phyloP scores from a whole-genome alignment of 768 basidiomycete genomes.

The Boletus reticuloceps region DNA sequence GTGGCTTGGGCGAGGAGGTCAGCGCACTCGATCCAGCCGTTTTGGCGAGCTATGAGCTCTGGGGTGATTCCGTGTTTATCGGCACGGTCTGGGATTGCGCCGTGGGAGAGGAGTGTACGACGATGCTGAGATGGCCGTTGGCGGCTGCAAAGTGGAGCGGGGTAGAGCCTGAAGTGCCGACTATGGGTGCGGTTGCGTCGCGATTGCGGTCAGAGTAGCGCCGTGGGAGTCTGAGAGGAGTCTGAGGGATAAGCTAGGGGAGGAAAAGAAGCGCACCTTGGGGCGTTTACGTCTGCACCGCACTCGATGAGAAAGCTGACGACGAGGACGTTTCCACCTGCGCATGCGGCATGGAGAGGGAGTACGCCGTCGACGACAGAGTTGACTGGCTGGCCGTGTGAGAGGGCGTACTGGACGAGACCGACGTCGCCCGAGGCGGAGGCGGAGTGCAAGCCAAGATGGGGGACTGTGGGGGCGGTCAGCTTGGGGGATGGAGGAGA shows the following conservation, averaged over 20 bases:
- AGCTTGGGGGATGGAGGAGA: neutral
- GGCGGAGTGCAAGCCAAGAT: conserved; percentile 73
- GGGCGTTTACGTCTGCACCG: conserved; percentile 98
- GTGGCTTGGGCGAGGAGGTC: conserved; percentile 68
- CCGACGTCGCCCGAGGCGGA: conserved; percentile 87
- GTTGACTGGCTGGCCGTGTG: conserved; percentile 94
- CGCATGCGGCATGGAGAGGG: conserved; percentile 93
- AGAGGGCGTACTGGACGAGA: conserved; percentile 88
- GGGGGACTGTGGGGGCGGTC: conserved; percentile 51
- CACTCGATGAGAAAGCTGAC: conserved; percentile 86
- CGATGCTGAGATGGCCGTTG: conserved; percentile 81
- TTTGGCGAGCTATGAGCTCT: conserved; percentile 75
- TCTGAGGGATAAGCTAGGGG: conserved; percentile 11
- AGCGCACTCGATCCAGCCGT: conserved; percentile 79
- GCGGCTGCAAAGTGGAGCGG: conserved; percentile 97
- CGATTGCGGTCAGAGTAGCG: conserved; percentile 72
- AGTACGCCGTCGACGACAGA: conserved; percentile 94
- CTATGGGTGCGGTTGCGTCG: conserved; percentile 64
- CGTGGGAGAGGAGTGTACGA: conserved; percentile 80
- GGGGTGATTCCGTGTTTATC: conserved; percentile 95
- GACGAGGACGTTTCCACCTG: conserved; percentile 85
- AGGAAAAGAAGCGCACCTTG: conserved; percentile 53
- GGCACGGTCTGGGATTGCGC: conserved; percentile 74
- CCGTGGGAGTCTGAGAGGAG: conserved; percentile 54
- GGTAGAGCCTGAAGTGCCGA: conserved; percentile 85